Base-by-base conservation (phyloP, 108 stramenopile species). In the Parietichytrium sp. region DNA sequence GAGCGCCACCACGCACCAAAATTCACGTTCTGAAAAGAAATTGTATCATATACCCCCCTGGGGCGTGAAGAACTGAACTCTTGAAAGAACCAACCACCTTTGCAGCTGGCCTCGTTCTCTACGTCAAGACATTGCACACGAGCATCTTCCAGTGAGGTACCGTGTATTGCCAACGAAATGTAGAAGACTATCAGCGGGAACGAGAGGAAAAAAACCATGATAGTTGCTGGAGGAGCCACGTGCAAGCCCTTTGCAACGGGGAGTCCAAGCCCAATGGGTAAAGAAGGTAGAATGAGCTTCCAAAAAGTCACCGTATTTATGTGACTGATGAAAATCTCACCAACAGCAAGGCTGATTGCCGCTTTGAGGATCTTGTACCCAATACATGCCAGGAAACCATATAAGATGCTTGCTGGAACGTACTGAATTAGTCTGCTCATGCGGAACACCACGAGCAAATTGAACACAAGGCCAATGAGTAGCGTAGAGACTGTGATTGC, bases 241-340 rank as follows among this genome's bases (percentile, higher is more conserved):
- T 72, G 55, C 13, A 42, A 72, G 4, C 36, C 55, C 38, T 72
- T 72, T 30, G 38, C 38, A 18, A 72, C 13, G 16, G 33, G 42
- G 36, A 72, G 29, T n/a, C 55, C 55, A 72, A 72, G 42, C 36
- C 55, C 55, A 4, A 72, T 23, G 38, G 55, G 55, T 18, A 72
- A 23, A 30, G 55, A 30, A 4, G 55, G 55, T 4, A 72, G 55
- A 16, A 72, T 42, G 36, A 72, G 38, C 18, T 72, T 72, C 55
- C 55, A 72, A 18, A 72, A 72, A n/a, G n/a, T n/a, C n/a, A n/a
- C n/a, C n/a, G n/a, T n/a, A n/a, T n/a, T n/a, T n/a, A n/a, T n/a
- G n/a, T n/a, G n/a, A n/a, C n/a, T n/a, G 36, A 72, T 72, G 38
- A 72, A 72, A 38, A 72, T 72, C 8, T 72, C 55, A n/a, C 55